phyloP scores from a whole-genome alignment of 2,329 filamentous ascomycete species.

The Sclerotinia subarctica region DNA sequence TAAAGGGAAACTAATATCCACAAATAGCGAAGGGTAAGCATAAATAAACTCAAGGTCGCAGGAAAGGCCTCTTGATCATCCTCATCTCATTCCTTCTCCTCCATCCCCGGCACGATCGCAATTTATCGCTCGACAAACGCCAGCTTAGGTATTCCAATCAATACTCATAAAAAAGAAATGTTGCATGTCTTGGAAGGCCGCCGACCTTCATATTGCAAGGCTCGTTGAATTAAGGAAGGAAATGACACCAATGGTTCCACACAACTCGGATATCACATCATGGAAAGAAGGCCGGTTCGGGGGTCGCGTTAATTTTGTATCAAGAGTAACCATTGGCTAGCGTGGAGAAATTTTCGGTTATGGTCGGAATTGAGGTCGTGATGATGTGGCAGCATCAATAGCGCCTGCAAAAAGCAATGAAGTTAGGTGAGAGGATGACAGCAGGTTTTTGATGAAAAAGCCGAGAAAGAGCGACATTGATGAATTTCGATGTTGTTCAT shows the following conservation, averaged over 20 bases:
- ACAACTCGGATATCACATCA: not conserved
- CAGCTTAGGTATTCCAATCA: not conserved
- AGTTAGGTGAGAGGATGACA: not conserved
- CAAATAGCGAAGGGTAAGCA: not conserved
- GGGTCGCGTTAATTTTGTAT: constrained; percentile 7
- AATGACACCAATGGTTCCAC: not conserved
- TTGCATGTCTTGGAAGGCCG: constrained; percentile 1
- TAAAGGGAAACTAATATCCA: not conserved
- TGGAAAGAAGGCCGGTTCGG: not conserved
- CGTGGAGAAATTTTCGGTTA: not conserved
- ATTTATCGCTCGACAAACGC: not conserved
- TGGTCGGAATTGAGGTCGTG: not conserved
- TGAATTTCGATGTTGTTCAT: not conserved
- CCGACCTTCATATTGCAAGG: not conserved
- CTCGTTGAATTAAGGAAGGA: not conserved
- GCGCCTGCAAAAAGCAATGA: not conserved
- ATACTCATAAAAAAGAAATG: not conserved
- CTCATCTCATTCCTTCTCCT: not conserved
- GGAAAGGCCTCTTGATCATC: not conserved
- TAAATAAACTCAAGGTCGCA: not conserved
- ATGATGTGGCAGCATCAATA: not conserved
- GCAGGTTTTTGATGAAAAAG: not conserved
- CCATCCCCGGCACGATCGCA: no score
- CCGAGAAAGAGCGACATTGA: not conserved
- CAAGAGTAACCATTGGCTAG: not conserved